phyloP scores from a whole-genome alignment of 345 rosid genomes.

The Moricandia moricandioides region DNA sequence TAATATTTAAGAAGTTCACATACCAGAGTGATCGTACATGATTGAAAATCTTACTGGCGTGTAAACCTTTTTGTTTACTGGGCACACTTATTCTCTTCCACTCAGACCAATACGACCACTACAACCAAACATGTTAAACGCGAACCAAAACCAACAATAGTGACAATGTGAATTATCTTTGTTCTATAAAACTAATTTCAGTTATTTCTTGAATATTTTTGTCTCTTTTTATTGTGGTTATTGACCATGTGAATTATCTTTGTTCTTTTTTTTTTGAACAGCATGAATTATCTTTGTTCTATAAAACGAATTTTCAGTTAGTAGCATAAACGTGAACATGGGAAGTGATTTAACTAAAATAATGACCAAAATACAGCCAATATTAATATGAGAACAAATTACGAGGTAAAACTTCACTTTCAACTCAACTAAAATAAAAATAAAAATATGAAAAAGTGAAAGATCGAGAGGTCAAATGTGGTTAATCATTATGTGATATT shows the following conservation, averaged over 20 bases:
- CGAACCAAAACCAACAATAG: neutral
- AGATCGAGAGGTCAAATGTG: conserved; percentile 45
- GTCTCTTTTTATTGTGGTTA: neutral
- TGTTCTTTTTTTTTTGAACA: no score
- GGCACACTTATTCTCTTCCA: neutral
- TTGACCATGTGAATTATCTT: neutral
- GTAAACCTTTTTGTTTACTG: neutral
- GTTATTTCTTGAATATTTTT: no score
- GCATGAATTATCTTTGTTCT: no score
- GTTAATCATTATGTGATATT: conserved; percentile 44
- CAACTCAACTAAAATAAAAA: conserved; percentile 20
- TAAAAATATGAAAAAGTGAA: conserved; percentile 13
- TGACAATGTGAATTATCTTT: no score
- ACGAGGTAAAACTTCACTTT: conserved; percentile 34
- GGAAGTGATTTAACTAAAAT: neutral
- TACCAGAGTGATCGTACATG: neutral
- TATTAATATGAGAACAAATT: conserved; percentile 24
- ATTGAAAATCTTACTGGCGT: neutral
- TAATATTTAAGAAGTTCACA: neutral
- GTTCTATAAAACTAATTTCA: no score
- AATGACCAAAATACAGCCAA: neutral
- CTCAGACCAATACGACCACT: neutral
- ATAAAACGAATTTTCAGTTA: no score
- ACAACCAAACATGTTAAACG: neutral
- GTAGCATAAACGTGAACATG: neutral